Base-by-base conservation (phyloP, 1,139 yeast species). In the Candida tunisiensis region DNA sequence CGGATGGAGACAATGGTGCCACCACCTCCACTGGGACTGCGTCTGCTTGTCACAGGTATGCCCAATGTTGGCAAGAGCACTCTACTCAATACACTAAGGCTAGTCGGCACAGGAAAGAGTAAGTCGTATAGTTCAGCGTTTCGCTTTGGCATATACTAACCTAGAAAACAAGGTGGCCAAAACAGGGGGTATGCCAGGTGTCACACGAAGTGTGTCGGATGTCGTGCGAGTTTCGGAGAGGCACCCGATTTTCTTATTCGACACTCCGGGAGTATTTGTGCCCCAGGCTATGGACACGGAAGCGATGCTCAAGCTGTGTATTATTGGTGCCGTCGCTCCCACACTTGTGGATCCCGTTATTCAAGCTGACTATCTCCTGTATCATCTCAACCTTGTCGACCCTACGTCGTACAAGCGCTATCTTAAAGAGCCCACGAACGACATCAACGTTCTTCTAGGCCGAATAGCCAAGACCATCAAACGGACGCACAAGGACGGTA, bases 1-100 rank as follows among this genome's bases (percentile, higher is more conserved):
- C 26, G 36, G 18, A 41, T 44, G 26, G 32, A 22, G 5, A 28
- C 31, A 3, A 37, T 42, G 34, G 25, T 28, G 15, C 57, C 85
- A 0, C 71, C 74, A 1, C 88, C 92, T 0, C 95, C 95, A 0
- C 52, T 83, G 30, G 96, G 98, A 0, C 55, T 78, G 27, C 54
- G 85, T 20, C 49, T 78, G 28, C 60, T 85, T 59, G 69, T 88
- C 26, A 72, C 78, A 8, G 98, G 98, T 1, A 79, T 88, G 92
- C 98, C 98, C 1, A 88, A 88, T 47, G 93, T 83, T n/a, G 98
- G 98, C 1, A 88, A 88, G 49, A 79, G 93, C n/a, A 77, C 93
- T 0, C 53, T 88, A 31, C 74, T 85, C 8, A 88, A 88, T 45
- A 62, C 75, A 0, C 53, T 88, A 28, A 54, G 95, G 31, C 58